A percentile compares a stretch with the other conserved stretches of the same genome.
Conservation (phyloP, 768 basidiomycete genomes). For the Trametes elegans region DNA sequence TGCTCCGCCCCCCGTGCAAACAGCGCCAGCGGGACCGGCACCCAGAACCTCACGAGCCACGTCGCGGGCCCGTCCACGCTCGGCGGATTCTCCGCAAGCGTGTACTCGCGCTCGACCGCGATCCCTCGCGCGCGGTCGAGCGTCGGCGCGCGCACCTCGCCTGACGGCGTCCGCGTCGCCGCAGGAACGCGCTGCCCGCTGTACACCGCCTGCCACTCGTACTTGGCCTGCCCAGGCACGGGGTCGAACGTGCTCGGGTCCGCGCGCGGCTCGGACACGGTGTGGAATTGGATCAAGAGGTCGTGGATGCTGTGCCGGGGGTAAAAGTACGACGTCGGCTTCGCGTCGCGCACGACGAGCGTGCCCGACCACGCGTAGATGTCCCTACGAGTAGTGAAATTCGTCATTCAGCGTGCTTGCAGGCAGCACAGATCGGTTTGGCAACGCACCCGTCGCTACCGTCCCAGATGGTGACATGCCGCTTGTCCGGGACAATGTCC, state of each 20-base stretch:
- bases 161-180: background rate
- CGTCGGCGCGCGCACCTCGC: background rate
- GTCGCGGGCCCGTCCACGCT: slow-evolving; percentile 18
- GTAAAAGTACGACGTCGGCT: slow-evolving; percentile 11
- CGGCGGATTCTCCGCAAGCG: background rate
- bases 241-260: slow-evolving; percentile 5
- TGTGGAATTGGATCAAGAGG: slow-evolving; percentile 15
- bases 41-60: slow-evolving; percentile 40
- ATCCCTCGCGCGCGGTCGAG: slow-evolving; percentile 12
- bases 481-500: slow-evolving; percentile 6
- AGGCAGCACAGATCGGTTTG: background rate
- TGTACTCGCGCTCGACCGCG: slow-evolving; percentile 8
- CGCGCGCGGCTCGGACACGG: slow-evolving; percentile 5
- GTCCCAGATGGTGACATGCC: slow-evolving; percentile 18
- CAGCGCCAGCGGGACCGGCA: slow-evolving; percentile 47
- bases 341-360: slow-evolving; percentile 10
- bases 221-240: too few relatives aligned
- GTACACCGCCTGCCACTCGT: slow-evolving; percentile 5
- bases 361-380: slow-evolving; percentile 16
- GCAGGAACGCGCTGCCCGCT: background rate
- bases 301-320: slow-evolving; percentile 8
- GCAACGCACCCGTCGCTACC: slow-evolving; percentile 7
- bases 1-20: slow-evolving; percentile 49
- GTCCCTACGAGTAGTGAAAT: background rate
- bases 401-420: background rate